Base-by-base conservation (phyloP, 2,329 filamentous ascomycete species). In the Alternaria brassicicola region DNA sequence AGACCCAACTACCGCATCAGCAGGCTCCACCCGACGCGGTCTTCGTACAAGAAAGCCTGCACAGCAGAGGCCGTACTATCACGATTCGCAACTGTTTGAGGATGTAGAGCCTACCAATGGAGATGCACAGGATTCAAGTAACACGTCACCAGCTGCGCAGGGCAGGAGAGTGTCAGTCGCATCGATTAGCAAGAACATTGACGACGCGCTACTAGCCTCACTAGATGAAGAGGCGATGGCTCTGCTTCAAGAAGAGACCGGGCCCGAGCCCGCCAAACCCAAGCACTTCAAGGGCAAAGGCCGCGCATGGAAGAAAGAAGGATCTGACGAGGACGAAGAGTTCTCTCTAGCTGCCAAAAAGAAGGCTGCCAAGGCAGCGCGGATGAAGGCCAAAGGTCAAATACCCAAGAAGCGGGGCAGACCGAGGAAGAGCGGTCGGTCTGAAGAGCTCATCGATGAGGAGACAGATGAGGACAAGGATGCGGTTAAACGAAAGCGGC, bases 31-130 rank as follows among this genome's bases (percentile, higher is more conserved):
- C 4, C 64, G 73, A 46, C 70, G 74, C 30, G 72, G 72, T 13
- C 61, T 76, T n/a, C 72, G 74, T 19, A 64, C 65, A 25, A 66
- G 74, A 52, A 74, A 72, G 38, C 71, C 73, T 31, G 72, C 74
- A 17, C 74, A 76, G 49, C 70, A 75, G 52, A 65, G 73, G 23
- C 74, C 74, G 9, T 76, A 76, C 59, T 72, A 66, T 39, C 71
- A 74, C 26, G 65, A 75, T 60, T 72, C 71, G 15, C 70, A 75
- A 45, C 50, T 73, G 3, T 75, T 73, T 36, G 72, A 76, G 23
- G 60, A 65, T 21, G 56, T 52, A 23, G 59, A 59, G 30, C 62
- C 62, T 8, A 35, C 25, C 13, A 55, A 47, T n/a, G 46, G 46
- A 19, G 55, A 62, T 19, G 58, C 59, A n/a, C 53, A 59, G 12